Conservation (phyloP, 2,329 filamentous ascomycete species). For the Arachnopeziza araneosa region DNA sequence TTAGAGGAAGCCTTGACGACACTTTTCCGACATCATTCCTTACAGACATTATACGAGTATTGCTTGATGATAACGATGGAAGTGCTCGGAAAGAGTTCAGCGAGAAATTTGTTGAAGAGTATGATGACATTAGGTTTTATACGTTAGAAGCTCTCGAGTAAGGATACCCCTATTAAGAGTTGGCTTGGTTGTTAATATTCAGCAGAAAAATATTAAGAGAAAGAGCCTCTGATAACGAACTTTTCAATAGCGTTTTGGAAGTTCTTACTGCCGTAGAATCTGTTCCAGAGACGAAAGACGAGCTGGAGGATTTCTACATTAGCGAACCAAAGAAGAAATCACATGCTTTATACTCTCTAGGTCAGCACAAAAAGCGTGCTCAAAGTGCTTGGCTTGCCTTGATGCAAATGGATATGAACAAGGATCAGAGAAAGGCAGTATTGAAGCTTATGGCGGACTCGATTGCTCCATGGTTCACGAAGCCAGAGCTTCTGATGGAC, state of each 20-base stretch:
- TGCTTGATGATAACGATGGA: conserved; percentile 56
- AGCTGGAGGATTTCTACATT: conserved; percentile 65
- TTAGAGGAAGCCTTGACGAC: conserved; percentile 56
- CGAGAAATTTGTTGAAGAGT: conserved; percentile 71
- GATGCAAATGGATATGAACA: conserved; percentile 60
- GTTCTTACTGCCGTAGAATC: conserved; percentile 63
- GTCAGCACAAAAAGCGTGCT: conserved; percentile 70
- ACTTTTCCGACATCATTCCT: conserved; percentile 67
- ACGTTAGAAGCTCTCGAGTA: conserved; percentile 72
- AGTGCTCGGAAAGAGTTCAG: conserved; percentile 66
- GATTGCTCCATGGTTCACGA: conserved; percentile 84
- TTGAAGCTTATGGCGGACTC: conserved; percentile 69
- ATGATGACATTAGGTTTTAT: conserved; percentile 80
- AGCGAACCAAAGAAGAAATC: conserved; percentile 60
- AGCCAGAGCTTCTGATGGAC: conserved; percentile 87
- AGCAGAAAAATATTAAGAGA: conserved; percentile 33
- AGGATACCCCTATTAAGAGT: conserved; percentile 29
- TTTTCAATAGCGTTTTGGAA: conserved; percentile 54
- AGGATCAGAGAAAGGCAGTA: conserved; percentile 72
- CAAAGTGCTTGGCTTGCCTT: conserved; percentile 84
- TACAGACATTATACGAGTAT: conserved; percentile 52
- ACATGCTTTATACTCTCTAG: conserved; percentile 58
- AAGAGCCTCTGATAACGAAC: conserved; percentile 21
- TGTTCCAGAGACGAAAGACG: conserved; percentile 60
- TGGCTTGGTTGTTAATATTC: conserved; percentile 9